Base-by-base conservation (phyloP, 805 yeast genomes). In the Metschnikowia gelsemii region DNA sequence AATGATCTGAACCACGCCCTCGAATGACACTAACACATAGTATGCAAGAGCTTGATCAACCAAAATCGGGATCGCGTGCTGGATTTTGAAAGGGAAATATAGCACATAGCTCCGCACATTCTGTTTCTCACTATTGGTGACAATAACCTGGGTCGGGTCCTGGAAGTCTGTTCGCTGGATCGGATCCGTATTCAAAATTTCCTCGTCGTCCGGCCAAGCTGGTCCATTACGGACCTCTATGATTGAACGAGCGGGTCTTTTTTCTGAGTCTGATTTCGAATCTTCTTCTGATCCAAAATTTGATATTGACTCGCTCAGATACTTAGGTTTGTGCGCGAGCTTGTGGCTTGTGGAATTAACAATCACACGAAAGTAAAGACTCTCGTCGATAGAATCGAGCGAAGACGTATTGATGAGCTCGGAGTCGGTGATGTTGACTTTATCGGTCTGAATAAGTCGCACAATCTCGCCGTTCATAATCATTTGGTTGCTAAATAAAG, bases 11-110 rank as follows among this genome's bases (percentile, higher is more conserved):
- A 82, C 50, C 0, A 78, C 60, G 0, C 89, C 89, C 22, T 73
- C 66, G 34, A 80, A 81, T 0, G 87, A 79, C 0, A 82, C 70
- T 17, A 80, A 56, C 8, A 75, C 74, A 68, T 82, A 75, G 51
- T 66, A 79, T 12, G 55, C 51, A 8, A 68, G 63, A 18, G 52
- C 51, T 3, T 61, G 56, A 26, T 58, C 61, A 19, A 72, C 40
- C 5, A 64, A 45, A 4, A 70, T 43, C 2, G 74, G 73, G 2
- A 63, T 42, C n/a, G 71, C 74, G 35, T 79, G 74, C 26, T 76
- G 73, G 25, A 74, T 73, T 38, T 68, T 70, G 32, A 63, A 76
- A 3, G 80, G 69, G 29, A 70, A 73, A 35, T 71, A 68, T 26
- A 71, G 56, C 2, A 70, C 68, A 27, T 60, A 61, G 42, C 58